A percentile compares a stretch with the other conserved stretches of the same genome.
These are phyloP conservation scores for Micromonas commoda DNA, from an alignment of 139 green algal species.

Conservation along the genomic window DNA sequence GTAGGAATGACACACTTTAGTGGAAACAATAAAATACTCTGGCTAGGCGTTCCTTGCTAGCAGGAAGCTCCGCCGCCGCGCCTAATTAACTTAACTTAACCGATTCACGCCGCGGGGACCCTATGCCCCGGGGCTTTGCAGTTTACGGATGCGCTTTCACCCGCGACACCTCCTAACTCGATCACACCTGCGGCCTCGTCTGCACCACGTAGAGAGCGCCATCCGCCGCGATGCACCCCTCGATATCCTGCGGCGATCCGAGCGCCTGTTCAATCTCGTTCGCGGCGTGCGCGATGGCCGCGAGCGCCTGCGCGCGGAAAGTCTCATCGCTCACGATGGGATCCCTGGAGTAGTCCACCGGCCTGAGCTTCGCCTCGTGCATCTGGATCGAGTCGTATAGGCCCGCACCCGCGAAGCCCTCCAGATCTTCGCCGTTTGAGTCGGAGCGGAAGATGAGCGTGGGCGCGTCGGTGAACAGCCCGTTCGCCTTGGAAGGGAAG, in stretches of 20 bases:
- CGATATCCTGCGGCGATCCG: conserved; percentile 74
- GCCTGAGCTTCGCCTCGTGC: conserved; percentile 49
- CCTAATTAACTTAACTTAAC: too few relatives aligned
- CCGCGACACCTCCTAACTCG: too few relatives aligned
- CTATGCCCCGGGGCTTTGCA: too few relatives aligned
- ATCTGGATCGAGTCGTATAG: conserved; percentile 79
- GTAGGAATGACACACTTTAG: too few relatives aligned
- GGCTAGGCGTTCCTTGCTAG: too few relatives aligned
- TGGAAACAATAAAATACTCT: too few relatives aligned
- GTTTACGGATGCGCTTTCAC: too few relatives aligned
- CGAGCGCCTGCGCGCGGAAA: conserved; percentile 46
- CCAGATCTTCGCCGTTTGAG: conserved; percentile 91
- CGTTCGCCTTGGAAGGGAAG: conserved; percentile 23
- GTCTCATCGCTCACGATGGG: conserved; percentile 61
- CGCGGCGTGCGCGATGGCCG: conserved; percentile 33
- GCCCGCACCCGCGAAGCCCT: conserved; percentile 88
- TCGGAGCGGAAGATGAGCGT: conserved; percentile 79
- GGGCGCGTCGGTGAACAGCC: conserved; percentile 2
- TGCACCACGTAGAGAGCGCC: conserved; percentile 87
- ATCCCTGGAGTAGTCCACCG: conserved; percentile 66
- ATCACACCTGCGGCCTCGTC: conserved; percentile 63
- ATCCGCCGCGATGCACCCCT: conserved; percentile 78
- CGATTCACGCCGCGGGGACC: too few relatives aligned
- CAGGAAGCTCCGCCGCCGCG: too few relatives aligned
- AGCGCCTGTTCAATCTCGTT: conserved; percentile 75